These are phyloP conservation scores for Fusarium setosum DNA, from an alignment of 2,329 filamentous ascomycete genomes.

Conservation along the genomic window DNA sequence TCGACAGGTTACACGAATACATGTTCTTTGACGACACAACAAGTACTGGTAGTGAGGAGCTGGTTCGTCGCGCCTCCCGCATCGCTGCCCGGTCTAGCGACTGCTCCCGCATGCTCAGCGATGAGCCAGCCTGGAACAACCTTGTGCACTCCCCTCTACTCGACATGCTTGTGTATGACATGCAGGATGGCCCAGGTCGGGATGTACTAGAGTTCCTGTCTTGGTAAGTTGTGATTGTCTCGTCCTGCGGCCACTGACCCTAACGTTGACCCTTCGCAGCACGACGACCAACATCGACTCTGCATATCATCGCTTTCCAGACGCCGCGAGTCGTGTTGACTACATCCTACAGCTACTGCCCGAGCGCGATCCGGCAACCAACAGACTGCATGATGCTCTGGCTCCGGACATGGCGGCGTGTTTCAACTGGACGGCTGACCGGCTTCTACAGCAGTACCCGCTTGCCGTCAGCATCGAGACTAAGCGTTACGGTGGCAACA, in stretches of 20 bases:
- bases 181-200: neutral
- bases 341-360: constrained; percentile 1
- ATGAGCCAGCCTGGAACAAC: constrained; percentile 8
- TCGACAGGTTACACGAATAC: neutral
- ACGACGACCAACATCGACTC: constrained; percentile 11
- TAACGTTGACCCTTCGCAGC: neutral
- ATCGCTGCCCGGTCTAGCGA: neutral
- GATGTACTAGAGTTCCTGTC: neutral
- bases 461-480: constrained; percentile 17
- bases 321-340: constrained; percentile 4
- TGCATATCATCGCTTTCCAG: constrained; percentile 8
- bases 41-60: neutral
- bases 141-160: constrained; percentile 4
- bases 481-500: constrained; percentile 15
- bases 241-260: neutral
- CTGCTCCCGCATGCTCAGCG: constrained; percentile 9
- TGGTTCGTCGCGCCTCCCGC: neutral
- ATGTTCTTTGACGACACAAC: neutral
- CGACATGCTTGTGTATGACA: constrained; percentile 4
- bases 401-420: neutral
- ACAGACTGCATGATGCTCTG: neutral
- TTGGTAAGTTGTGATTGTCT: neutral
- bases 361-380: neutral
- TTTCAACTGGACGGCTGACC: constrained; percentile 10
- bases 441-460: constrained; percentile 4